Conservation (phyloP, 2,329 filamentous ascomycete genomes). For the Trichoderma sp. region DNA sequence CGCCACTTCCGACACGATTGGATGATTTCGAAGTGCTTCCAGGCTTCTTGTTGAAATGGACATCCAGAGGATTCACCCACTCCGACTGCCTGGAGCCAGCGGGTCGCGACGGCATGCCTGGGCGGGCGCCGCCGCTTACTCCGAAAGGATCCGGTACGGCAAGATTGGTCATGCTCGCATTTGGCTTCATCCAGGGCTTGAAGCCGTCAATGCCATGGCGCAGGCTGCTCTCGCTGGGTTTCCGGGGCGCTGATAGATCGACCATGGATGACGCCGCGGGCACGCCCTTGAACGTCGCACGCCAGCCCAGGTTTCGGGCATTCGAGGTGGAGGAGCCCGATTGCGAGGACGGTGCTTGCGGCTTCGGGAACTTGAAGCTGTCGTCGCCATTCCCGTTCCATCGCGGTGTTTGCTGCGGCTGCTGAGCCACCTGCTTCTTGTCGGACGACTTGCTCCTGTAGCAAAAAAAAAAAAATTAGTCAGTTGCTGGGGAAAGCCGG, state of each 20-base stretch:
- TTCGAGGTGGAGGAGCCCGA: constrained; percentile 39
- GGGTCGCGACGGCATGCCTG: constrained; percentile 26
- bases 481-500: not conserved
- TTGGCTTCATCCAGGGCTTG: constrained; percentile 28
- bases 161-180: constrained; percentile 37
- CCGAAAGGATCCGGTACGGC: constrained; percentile 33
- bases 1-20: constrained; percentile 23
- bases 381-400: constrained; percentile 31
- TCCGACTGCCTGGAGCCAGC: constrained; percentile 34
- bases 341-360: constrained; percentile 35
- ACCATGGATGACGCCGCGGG: constrained; percentile 43
- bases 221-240: constrained; percentile 29
- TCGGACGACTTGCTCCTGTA: constrained; percentile 26
- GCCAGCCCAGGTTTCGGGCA: constrained; percentile 29
- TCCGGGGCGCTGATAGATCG: constrained; percentile 37
- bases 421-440: constrained; percentile 19
- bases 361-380: constrained; percentile 36
- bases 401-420: constrained; percentile 25
- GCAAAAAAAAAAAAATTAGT: not conserved
- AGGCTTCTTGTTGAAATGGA: constrained; percentile 39
- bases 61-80: constrained; percentile 48
- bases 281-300: constrained; percentile 37
- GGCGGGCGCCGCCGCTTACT: constrained; percentile 30
- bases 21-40: constrained; percentile 25
- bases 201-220: constrained; percentile 40